phyloP scores from a whole-genome alignment of 352 stramenopile genomes.

The Elongisporangium anandrum region DNA sequence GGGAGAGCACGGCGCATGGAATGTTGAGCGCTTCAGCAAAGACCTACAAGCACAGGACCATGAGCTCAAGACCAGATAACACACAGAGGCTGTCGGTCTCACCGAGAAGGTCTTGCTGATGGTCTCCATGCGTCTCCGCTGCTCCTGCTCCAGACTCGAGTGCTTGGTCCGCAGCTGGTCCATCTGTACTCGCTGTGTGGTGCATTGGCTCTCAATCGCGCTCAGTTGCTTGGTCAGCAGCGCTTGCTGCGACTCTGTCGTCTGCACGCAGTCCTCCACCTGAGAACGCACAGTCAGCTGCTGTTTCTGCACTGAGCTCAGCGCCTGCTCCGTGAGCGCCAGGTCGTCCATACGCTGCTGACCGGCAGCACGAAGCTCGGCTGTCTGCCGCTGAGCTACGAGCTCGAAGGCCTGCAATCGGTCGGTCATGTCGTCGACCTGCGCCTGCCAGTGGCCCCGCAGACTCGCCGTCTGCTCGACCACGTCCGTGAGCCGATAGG shows the following conservation, averaged over 20 bases:
- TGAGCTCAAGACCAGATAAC: constrained; percentile 6
- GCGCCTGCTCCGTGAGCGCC: constrained; percentile 69
- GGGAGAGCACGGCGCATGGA: constrained; percentile 17
- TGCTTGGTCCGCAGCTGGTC: constrained; percentile 57
- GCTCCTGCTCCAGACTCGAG: constrained; percentile 55
- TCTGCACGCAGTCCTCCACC: constrained; percentile 51
- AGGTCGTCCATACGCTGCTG: constrained; percentile 67
- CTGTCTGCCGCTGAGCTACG: constrained; percentile 31
- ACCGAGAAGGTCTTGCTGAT: constrained; percentile 77
- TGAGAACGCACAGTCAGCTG: constrained; percentile 46
- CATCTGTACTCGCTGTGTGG: constrained; percentile 21
- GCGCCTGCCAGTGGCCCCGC: constrained; percentile 64
- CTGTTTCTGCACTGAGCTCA: constrained; percentile 64
- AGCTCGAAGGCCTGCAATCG: constrained; percentile 52
- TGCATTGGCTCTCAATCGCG: constrained; percentile 39
- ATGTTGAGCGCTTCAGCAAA: constrained; percentile 74
- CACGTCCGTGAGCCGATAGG: constrained; percentile 44
- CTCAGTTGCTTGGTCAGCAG: constrained; percentile 58
- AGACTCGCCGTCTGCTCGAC: constrained; percentile 65
- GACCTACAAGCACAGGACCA: constrained; percentile 27
- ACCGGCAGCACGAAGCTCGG: constrained; percentile 30
- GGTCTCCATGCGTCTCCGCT: constrained; percentile 69
- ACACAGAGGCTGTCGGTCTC: constrained; percentile 8
- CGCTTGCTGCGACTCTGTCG: constrained; percentile 24
- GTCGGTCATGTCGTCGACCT: constrained; percentile 60